A percentile compares a stretch with the other conserved stretches of the same genome.
Evolutionary conservation across 495 filamentous ascomycete species (phyloP).

Genomic region (Friedmanniomyces endolithicus): DNA sequence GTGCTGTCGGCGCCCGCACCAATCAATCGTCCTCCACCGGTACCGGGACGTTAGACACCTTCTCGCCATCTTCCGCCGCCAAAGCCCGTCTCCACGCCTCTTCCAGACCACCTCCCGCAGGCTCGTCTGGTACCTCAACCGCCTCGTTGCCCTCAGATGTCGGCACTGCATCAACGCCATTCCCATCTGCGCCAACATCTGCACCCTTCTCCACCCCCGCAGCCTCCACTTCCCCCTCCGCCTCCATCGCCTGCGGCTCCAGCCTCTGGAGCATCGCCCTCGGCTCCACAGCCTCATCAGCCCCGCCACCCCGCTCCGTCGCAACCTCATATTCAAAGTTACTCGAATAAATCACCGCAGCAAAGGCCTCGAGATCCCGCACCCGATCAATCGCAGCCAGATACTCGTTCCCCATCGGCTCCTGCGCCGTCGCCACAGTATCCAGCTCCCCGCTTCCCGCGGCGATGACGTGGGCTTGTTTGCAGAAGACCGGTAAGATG

Average conservation of each 20-base stretch:
- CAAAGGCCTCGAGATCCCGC: conserved; percentile 81
- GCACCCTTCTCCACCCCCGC: conserved; percentile 19
- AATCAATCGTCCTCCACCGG: background rate
- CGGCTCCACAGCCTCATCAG: background rate
- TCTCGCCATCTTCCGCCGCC: conserved; percentile 19
- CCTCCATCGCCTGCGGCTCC: background rate
- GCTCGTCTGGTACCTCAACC: conserved; percentile 26
- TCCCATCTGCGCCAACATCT: background rate
- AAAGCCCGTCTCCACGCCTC: conserved; percentile 53
- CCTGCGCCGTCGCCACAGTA: conserved; percentile 1
- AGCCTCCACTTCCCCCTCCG: background rate
- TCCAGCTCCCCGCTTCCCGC: conserved; percentile 27
- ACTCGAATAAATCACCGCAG: conserved; percentile 84
- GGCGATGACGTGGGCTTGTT: conserved; percentile 82
- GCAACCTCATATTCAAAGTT: conserved; percentile 60
- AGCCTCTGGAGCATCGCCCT: background rate
- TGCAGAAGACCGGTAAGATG: conserved; percentile 70
- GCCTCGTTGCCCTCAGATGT: background rate
- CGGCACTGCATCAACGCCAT: background rate
- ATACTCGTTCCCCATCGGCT: conserved; percentile 74
- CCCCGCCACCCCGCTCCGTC: background rate
- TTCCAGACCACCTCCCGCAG: conserved; percentile 42
- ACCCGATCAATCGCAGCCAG: conserved; percentile 62
- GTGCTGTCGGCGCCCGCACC: background rate
- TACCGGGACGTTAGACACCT: background rate